Conservation (phyloP, 2,329 filamentous ascomycete species). For the Neopestalotiopsis sp. region DNA sequence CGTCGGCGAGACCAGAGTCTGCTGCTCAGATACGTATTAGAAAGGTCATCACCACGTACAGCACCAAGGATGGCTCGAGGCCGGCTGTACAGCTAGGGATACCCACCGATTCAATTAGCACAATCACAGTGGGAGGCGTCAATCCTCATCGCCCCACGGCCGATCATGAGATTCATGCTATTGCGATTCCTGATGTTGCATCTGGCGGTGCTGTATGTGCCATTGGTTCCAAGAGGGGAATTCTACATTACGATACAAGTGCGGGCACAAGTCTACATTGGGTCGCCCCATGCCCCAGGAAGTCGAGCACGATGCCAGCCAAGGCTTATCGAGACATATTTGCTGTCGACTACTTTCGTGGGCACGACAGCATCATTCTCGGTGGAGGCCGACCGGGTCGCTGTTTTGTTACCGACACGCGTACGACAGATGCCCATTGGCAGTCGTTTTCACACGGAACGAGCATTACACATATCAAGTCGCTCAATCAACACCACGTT, state of each 20-base stretch:
- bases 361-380: slow-evolving; percentile 50
- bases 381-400: slow-evolving; percentile 55
- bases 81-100: slow-evolving; percentile 17
- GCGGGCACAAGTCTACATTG: slow-evolving; percentile 31
- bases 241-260: slow-evolving; percentile 41
- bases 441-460: slow-evolving; percentile 39
- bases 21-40: no score
- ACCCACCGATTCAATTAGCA: no score
- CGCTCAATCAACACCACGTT: slow-evolving; percentile 53
- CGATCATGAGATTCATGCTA: slow-evolving; percentile 42
- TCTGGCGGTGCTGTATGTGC: slow-evolving; percentile 48
- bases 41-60: no score
- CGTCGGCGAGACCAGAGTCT: slow-evolving; percentile 36
- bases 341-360: slow-evolving; percentile 51
- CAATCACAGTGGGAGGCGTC: no score
- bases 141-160: no score
- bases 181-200: slow-evolving; percentile 37
- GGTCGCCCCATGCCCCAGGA: slow-evolving; percentile 35
- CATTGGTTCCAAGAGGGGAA: slow-evolving; percentile 53
- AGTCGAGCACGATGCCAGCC: slow-evolving; percentile 15
- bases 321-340: slow-evolving; percentile 46
- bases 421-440: slow-evolving; percentile 31
- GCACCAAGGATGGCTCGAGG: no score
- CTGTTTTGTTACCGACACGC: slow-evolving; percentile 52
- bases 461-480: slow-evolving; percentile 54